phyloP scores from a whole-genome alignment of 2,329 filamentous ascomycete species.

The Beauveria sp. region DNA sequence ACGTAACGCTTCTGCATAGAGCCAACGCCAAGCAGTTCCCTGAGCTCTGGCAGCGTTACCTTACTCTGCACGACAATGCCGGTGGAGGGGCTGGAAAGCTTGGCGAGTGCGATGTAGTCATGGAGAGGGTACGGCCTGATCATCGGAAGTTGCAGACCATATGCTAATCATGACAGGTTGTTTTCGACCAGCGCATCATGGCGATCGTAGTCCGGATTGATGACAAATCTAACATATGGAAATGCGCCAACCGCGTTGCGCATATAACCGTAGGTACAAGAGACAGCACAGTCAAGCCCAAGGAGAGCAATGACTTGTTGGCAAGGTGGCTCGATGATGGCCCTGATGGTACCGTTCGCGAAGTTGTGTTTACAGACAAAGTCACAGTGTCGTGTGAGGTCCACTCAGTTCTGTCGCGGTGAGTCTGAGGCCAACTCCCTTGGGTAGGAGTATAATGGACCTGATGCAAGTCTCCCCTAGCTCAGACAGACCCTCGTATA shows the following conservation, averaged over 20 bases:
- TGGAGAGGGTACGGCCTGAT: conserved; percentile 46
- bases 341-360: conserved; percentile 35
- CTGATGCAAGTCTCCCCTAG: background rate
- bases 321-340: conserved; percentile 61
- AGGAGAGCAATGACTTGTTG: conserved; percentile 85
- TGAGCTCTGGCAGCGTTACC: conserved; percentile 70
- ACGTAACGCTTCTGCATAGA: conserved; percentile 89
- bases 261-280: conserved; percentile 89
- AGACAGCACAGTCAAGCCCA: conserved; percentile 69
- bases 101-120: conserved; percentile 55
- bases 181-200: conserved; percentile 87
- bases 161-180: conserved; percentile 39
- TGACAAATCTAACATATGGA: conserved; percentile 49
- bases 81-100: conserved; percentile 31
- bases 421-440: conserved; percentile 13
- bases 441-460: too few species aligned
- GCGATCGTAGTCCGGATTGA: conserved; percentile 74
- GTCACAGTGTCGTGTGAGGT: conserved; percentile 41
- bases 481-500: background rate
- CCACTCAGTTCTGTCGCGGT: conserved; percentile 41
- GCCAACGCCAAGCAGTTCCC: conserved; percentile 52
- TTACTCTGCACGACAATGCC: conserved; percentile 43
- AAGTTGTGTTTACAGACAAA: conserved; percentile 42
- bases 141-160: background rate
- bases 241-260: conserved; percentile 68